Evolutionary conservation across 352 stramenopile genomes (phyloP), one percentile per base, ranked within the genome.

Genomic region (Phytopythium kandeliae): DNA sequence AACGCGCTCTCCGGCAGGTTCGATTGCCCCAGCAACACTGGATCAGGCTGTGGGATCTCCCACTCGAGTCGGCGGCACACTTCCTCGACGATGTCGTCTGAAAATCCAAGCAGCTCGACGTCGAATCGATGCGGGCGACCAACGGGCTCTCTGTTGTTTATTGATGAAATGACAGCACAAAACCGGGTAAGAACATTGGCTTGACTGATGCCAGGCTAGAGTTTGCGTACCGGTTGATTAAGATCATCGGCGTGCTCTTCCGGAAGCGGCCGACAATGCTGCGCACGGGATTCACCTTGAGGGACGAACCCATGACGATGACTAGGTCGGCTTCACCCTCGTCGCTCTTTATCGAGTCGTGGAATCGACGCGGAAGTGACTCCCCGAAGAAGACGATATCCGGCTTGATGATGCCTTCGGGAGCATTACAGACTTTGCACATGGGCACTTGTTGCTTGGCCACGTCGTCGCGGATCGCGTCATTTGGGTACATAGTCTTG

Each of bases 361-460:
- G 79, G 58, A 99, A 98, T 52, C 73, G 83, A 44, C 85, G 65
- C 16, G 86, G 77, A 33, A 99, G 63, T 0, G 84, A 92, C 74
- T 99, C 95, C 26, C 96, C 96, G 65, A 99, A 99, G 61, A 99
- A 99, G 1, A 97, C 96, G 62, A 99, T 98, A 52, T 98, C 91
- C 0, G 97, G 96, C 73, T 99, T 99, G 33, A 99, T 64, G 17
- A 99, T 89, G 30, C 97, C 96, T 42, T 92, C 85, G 11, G 74
- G 58, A 1, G 63, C 64, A 7, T 74, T 73, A 41, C 82, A 92
- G 13, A 58, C 57, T 35, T 69, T 65, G 51, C 82, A 91, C 82
- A 91, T 92, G 1, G 82, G 74, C 65, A 98, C 63, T 63, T 63
- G 53, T 53, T 80, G 71, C 63, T 91, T 63, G 62, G 81, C 62